phyloP scores from a whole-genome alignment of 1,284 basidiomycete genomes.

The Cerioporus squamosus region DNA sequence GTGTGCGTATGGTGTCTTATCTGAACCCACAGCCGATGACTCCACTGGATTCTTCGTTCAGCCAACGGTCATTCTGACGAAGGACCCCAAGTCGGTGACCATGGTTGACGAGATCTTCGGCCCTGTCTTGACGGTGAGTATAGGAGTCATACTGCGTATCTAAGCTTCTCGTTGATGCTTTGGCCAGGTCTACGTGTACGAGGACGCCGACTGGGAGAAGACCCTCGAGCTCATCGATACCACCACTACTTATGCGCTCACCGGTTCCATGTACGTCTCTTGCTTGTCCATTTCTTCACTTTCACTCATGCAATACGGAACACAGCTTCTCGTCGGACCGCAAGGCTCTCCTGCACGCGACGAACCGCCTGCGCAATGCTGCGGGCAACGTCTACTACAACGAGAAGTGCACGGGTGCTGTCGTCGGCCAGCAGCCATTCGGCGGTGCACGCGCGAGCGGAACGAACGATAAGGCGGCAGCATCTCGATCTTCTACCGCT shows the following conservation, averaged over 20 bases:
- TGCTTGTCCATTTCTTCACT: neutral
- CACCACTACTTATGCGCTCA: conserved; percentile 90
- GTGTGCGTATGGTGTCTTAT: neutral
- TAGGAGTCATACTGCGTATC: neutral
- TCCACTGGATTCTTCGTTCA: conserved; percentile 94
- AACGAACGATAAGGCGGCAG: conserved; percentile 98
- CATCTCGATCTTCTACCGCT: conserved; percentile 88
- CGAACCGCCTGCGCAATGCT: conserved; percentile 82
- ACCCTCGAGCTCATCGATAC: conserved; percentile 88
- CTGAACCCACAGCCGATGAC: conserved; percentile 65
- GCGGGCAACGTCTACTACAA: conserved; percentile 95
- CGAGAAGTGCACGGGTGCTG: conserved; percentile 95
- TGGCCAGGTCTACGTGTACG: conserved; percentile 79
- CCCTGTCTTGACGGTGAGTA: conserved; percentile 86
- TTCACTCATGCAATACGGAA: neutral
- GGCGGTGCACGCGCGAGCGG: conserved; percentile 93
- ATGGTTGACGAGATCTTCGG: conserved; percentile 98
- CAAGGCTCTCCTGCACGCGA: conserved; percentile 73
- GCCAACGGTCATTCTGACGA: conserved; percentile 94
- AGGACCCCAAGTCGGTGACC: conserved; percentile 89
- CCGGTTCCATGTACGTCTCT: conserved; percentile 81
- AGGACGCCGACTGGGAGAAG: conserved; percentile 83
- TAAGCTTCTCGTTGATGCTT: neutral
- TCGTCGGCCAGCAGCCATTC: conserved; percentile 96
- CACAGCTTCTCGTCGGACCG: conserved; percentile 83